Conservation (phyloP, 2,329 filamentous ascomycete genomes). For the Curvularia verruculosa region DNA sequence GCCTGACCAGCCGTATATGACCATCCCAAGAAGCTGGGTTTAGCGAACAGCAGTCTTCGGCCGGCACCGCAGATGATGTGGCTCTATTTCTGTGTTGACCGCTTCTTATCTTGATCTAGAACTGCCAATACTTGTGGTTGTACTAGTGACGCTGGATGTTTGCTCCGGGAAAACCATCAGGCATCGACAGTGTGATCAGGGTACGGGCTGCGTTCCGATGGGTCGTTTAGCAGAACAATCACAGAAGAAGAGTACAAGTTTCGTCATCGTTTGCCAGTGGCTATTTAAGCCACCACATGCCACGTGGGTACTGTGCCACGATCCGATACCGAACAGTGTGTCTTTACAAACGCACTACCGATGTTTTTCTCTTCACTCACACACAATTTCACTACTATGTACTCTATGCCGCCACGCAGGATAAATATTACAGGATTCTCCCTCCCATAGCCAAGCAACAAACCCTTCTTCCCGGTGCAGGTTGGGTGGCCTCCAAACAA, state of each 20-base stretch:
- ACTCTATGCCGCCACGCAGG: no score
- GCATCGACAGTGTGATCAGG: neutral
- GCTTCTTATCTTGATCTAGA: neutral
- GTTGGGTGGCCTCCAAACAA: no score
- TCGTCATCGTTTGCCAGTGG: neutral
- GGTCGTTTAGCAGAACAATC: neutral
- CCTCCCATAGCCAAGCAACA: no score
- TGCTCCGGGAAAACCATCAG: conserved; percentile 1
- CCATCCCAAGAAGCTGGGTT: neutral
- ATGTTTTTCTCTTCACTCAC: no score
- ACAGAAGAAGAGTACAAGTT: no score
- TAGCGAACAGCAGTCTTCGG: neutral
- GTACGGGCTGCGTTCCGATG: neutral
- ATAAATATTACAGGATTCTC: no score
- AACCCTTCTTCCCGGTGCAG: no score
- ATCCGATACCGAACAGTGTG: neutral
- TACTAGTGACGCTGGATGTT: conserved; percentile 4
- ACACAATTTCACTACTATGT: no score
- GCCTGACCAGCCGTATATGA: neutral
- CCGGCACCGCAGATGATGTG: neutral
- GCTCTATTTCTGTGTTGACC: neutral
- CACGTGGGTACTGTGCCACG: neutral
- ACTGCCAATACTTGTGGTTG: neutral
- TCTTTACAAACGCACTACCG: no score
- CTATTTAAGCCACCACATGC: no score